Conservation (phyloP, 306 rosid species). For the Casuarina equisetifolia region DNA sequence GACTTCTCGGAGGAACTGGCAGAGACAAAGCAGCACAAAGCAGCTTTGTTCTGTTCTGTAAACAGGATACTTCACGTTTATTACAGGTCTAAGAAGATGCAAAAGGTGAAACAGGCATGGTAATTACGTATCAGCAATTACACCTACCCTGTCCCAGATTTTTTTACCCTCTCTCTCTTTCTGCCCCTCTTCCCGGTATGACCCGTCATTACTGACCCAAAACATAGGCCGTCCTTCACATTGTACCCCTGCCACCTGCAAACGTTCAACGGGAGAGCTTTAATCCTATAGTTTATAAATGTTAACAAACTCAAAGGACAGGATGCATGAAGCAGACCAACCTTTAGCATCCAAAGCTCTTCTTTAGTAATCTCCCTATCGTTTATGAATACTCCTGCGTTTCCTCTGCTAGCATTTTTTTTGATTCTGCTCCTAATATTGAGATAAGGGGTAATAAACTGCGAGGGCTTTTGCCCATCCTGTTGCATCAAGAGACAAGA, state of each 20-base stretch:
- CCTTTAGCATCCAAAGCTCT: conserved; percentile 65
- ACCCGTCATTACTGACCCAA: conserved; percentile 74
- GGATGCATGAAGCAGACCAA: conserved; percentile 15
- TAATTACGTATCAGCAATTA: conserved; percentile 14
- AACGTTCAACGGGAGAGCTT: conserved; percentile 18
- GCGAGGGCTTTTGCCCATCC: conserved; percentile 63
- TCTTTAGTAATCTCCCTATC: conserved; percentile 53
- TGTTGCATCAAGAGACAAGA: conserved; percentile 37
- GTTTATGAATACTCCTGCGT: conserved; percentile 59
- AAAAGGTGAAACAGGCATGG: conserved; percentile 20
- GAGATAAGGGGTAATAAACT: conserved; percentile 60
- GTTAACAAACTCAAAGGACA: background rate
- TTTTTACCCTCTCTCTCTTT: conserved; percentile 37
- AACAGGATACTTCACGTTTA: conserved; percentile 15
- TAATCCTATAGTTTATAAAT: conserved; percentile 11
- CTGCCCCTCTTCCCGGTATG: conserved; percentile 86
- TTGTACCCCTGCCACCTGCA: conserved; percentile 67
- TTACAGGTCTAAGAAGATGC: background rate
- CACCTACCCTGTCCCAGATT: conserved; percentile 71
- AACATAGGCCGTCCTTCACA: conserved; percentile 66
- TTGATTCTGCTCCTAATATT: conserved; percentile 49
- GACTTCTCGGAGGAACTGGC: conserved; percentile 49
- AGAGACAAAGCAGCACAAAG: conserved; percentile 49
- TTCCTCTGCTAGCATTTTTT: conserved; percentile 60
- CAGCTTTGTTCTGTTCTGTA: conserved; percentile 51